Percentiles rank a stretch among this genome's conserved stretches.
Conservation (phyloP, 345 rosid genomes). For the Draba incana region DNA sequence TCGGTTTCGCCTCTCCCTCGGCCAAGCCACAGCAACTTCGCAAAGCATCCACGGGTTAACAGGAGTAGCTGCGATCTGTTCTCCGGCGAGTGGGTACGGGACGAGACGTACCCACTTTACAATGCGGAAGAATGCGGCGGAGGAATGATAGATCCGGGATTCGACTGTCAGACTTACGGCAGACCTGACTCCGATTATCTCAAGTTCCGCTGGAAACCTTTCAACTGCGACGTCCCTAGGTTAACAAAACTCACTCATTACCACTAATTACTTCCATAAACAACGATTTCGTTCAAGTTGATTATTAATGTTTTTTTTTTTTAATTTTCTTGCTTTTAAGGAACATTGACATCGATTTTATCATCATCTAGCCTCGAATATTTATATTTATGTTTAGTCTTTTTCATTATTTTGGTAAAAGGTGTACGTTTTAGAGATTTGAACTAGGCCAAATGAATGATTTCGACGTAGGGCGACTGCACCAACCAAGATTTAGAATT, state of each 20-base stretch:
- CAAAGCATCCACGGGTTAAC: slow-evolving; percentile 40
- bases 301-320: neutral
- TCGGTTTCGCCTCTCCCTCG: slow-evolving; percentile 29
- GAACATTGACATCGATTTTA: slow-evolving; percentile 20
- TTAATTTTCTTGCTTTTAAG: slow-evolving; percentile 1
- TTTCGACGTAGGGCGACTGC: neutral
- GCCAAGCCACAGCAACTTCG: slow-evolving; percentile 34
- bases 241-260: slow-evolving; percentile 34
- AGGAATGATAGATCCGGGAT: slow-evolving; percentile 73
- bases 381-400: neutral
- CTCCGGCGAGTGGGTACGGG: slow-evolving; percentile 72
- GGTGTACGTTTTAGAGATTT: neutral
- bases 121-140: slow-evolving; percentile 51
- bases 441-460: neutral
- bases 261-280: neutral
- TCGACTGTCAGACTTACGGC: slow-evolving; percentile 80
- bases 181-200: slow-evolving; percentile 89
- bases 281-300: neutral
- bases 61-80: slow-evolving; percentile 57
- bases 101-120: slow-evolving; percentile 76
- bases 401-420: no score
- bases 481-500: neutral
- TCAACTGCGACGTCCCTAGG: slow-evolving; percentile 88
- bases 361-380: neutral
- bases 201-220: slow-evolving; percentile 87